Conservation (phyloP, 1,284 basidiomycete genomes). For the Fistulina hepatica region DNA sequence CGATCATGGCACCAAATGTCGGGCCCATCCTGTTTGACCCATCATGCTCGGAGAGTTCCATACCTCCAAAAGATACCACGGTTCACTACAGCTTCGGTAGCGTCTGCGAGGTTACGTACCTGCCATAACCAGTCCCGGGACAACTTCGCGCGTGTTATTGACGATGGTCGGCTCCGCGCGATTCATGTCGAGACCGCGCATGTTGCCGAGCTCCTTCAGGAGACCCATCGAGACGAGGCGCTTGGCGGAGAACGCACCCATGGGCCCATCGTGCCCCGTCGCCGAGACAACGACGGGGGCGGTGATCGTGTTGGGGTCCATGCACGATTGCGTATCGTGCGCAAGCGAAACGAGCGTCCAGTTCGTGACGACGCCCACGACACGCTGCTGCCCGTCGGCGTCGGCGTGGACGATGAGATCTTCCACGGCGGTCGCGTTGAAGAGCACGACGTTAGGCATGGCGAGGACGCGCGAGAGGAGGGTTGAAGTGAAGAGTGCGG, state of each 20-base stretch:
- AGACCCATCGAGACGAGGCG: constrained; percentile 69
- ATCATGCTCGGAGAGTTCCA: constrained; percentile 80
- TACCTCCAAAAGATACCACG: constrained; percentile 29
- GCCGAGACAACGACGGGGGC: constrained; percentile 65
- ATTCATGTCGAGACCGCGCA: constrained; percentile 73
- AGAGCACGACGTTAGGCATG: constrained; percentile 63
- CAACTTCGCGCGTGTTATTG: constrained; percentile 70
- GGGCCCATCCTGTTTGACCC: constrained; percentile 76
- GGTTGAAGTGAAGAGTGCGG: constrained; percentile 75
- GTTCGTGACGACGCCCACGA: constrained; percentile 80
- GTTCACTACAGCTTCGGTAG: background rate
- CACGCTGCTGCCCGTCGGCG: constrained; percentile 48
- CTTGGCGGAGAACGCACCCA: constrained; percentile 82
- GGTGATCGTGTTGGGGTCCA: constrained; percentile 81
- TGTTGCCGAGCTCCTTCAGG: constrained; percentile 71
- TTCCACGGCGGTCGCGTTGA: constrained; percentile 73
- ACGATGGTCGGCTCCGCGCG: constrained; percentile 69
- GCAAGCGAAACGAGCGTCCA: constrained; percentile 78
- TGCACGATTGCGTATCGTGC: constrained; percentile 75
- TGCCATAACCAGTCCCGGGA: constrained; percentile 69
- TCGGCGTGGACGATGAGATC: constrained; percentile 64
- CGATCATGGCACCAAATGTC: constrained; percentile 78
- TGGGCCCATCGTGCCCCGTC: constrained; percentile 73
- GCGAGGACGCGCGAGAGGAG: constrained; percentile 65
- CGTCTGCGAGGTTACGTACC: no score